Evolutionary conservation across 352 stramenopile genomes (phyloP), one percentile per base, ranked within the genome.

Genomic region (Globisporangium heterothallicum): DNA sequence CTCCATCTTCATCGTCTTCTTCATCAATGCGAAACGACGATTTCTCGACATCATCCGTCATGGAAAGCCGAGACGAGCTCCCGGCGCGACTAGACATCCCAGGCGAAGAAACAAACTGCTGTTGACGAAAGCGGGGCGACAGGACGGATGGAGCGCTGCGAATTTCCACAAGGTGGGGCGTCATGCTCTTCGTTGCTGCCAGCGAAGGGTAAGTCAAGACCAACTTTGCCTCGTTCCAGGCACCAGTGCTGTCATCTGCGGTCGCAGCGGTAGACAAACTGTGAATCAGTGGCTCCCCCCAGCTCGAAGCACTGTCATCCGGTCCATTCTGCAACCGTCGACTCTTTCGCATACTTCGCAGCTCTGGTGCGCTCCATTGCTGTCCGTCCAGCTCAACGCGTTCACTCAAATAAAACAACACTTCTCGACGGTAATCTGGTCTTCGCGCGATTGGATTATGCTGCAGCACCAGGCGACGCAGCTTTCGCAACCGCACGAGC

Each of bases 361-460:
- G 40, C 53, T 94, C 82, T 1, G 72, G 61, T 4, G 59, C 44
- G 4, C 55, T 88, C 84, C 84, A 94, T 6, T 59, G 46, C 32
- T 76, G 53, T 4, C 70, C 66, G 21, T 94, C 84, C 5, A 94
- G 45, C 48, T 88, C 74, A 13, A 94, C 50, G 12, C 44, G 32
- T 47, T 85, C 72, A 6, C 82, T 74, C 24, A 94, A 49, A 53
- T 82, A 92, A 34, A 94, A 93, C 1, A 93, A 44, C 16, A 92
- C 73, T 49, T 94, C 82, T 21, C 84, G 70, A 34, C 84, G 69
- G 53, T 93, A 91, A 30, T 94, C 84, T 8, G 84, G 76, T 22
- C 79, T 67, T 5, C 63, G 56, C 18, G 80, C 63, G 30, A 94
- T 77, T 16, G 80, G 82, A 34, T 94, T 94, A n/a, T 84, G 79